Evolutionary conservation across 305 asterid genomes (phyloP).

Genomic region (Lippia alba): DNA sequence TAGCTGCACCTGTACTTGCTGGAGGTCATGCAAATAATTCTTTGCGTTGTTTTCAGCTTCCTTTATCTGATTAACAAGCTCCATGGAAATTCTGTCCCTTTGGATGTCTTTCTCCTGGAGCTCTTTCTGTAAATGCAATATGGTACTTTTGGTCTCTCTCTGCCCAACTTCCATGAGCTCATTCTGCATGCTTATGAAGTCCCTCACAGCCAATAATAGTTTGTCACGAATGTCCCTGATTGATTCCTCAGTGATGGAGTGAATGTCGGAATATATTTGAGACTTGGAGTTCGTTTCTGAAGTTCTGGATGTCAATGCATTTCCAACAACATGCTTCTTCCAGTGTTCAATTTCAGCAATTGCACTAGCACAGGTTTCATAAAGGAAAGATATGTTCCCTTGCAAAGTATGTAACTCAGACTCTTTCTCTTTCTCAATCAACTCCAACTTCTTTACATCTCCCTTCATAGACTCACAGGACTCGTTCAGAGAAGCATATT

Average conservation of each 20-base stretch:
- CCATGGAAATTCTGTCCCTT: conserved; percentile 74
- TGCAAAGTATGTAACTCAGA: conserved; percentile 61
- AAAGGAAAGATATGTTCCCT: conserved; percentile 55
- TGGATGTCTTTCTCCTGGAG: conserved; percentile 91
- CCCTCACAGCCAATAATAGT: conserved; percentile 59
- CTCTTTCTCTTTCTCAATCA: conserved; percentile 65
- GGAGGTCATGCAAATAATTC: conserved; percentile 71
- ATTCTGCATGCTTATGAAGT: conserved; percentile 61
- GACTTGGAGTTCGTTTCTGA: conserved; percentile 43
- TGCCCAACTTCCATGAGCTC: conserved; percentile 67
- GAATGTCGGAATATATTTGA: conserved; percentile 42
- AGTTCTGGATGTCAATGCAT: conserved; percentile 45
- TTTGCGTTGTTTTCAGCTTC: conserved; percentile 79
- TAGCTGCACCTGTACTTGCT: conserved; percentile 55
- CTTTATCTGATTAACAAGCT: conserved; percentile 90
- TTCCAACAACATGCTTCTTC: conserved; percentile 54
- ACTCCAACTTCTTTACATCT: conserved; percentile 56
- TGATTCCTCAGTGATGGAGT: conserved; percentile 50
- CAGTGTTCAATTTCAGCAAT: conserved; percentile 66
- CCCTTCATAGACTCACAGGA: conserved; percentile 57
- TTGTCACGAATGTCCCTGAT: conserved; percentile 54
- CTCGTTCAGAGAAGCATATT: conserved; percentile 62
- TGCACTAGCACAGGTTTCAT: conserved; percentile 67
- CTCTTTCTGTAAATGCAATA: conserved; percentile 83
- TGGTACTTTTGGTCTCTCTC: conserved; percentile 74